These are phyloP conservation scores for Isabelozyma gotoi DNA, from an alignment of 805 yeast genomes.

Conservation along the genomic window DNA sequence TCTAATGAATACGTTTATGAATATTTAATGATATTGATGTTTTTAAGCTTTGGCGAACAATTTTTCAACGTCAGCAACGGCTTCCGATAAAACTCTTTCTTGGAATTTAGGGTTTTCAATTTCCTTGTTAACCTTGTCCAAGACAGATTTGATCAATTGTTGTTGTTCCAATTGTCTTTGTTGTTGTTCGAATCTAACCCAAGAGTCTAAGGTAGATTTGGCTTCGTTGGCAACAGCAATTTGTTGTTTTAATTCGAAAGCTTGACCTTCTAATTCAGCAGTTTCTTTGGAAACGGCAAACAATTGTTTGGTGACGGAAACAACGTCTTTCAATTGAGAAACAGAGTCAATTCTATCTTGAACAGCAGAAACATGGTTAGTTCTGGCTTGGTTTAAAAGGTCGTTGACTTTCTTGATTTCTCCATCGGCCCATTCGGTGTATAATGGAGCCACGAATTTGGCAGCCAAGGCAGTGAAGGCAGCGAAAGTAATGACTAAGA, in stretches of 20 bases:
- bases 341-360: slow-evolving; percentile 89
- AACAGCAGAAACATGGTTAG: slow-evolving; percentile 88
- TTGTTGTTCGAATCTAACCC: slow-evolving; percentile 98
- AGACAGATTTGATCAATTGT: slow-evolving; percentile 83
- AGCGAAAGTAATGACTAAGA: slow-evolving; percentile 75
- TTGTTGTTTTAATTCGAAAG: slow-evolving; percentile 89
- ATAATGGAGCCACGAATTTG: slow-evolving; percentile 90
- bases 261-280: slow-evolving; percentile 90
- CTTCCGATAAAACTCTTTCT: slow-evolving; percentile 85
- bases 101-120: slow-evolving; percentile 87
- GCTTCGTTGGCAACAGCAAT: slow-evolving; percentile 88
- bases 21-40: neutral
- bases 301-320: slow-evolving; percentile 83
- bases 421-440: slow-evolving; percentile 90
- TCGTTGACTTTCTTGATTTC: slow-evolving; percentile 79
- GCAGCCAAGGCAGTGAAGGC: slow-evolving; percentile 74
- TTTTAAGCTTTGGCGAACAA: slow-evolving; percentile 48
- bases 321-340: slow-evolving; percentile 87
- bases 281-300: slow-evolving; percentile 96
- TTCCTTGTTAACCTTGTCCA: slow-evolving; percentile 85
- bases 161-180: slow-evolving; percentile 95
- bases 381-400: slow-evolving; percentile 83
- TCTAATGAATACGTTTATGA: neutral
- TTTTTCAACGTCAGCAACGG: slow-evolving; percentile 89
- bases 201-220: slow-evolving; percentile 91